Percentiles rank a stretch among this genome's conserved stretches.
These are phyloP conservation scores for Coleophoma cylindrospora DNA, from an alignment of 2,329 filamentous ascomycete genomes.

Conservation along the genomic window DNA sequence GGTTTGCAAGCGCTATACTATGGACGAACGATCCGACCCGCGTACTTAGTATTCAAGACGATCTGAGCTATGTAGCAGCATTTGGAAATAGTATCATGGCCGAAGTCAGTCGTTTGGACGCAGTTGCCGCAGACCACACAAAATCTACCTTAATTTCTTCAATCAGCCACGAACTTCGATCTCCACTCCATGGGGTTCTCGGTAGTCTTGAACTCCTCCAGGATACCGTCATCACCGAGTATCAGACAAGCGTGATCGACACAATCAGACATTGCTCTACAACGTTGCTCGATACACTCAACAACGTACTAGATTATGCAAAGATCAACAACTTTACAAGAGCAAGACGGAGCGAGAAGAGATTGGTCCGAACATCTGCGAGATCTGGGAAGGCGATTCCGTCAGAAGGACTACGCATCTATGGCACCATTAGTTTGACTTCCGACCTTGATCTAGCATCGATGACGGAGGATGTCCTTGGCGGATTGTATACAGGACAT, in stretches of 20 bases:
- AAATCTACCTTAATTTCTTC: constrained; percentile 51
- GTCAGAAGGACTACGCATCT: background rate
- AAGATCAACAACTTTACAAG: constrained; percentile 12
- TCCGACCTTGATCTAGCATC: background rate
- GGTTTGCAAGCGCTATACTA: constrained; percentile 43
- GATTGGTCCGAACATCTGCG: background rate
- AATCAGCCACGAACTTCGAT: constrained; percentile 56
- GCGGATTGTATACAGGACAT: background rate
- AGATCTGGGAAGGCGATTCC: background rate
- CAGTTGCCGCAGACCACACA: constrained; percentile 27
- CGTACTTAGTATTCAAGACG: constrained; percentile 38
- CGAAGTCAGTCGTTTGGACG: constrained; percentile 45
- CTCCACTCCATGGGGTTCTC: constrained; percentile 55
- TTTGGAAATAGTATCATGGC: constrained; percentile 52
- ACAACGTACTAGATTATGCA: constrained; percentile 42
- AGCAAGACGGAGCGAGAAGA: background rate
- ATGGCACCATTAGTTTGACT: background rate
- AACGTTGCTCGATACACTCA: constrained; percentile 47
- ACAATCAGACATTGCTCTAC: constrained; percentile 46
- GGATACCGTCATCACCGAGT: constrained; percentile 41
- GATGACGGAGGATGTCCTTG: background rate
- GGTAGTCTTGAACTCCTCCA: constrained; percentile 46
- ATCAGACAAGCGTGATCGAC: constrained; percentile 41
- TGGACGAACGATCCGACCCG: constrained; percentile 40
- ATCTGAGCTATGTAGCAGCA: constrained; percentile 44